Base-by-base conservation (phyloP, 371 early-diverging fungal species). In the Mucor piriformis region DNA sequence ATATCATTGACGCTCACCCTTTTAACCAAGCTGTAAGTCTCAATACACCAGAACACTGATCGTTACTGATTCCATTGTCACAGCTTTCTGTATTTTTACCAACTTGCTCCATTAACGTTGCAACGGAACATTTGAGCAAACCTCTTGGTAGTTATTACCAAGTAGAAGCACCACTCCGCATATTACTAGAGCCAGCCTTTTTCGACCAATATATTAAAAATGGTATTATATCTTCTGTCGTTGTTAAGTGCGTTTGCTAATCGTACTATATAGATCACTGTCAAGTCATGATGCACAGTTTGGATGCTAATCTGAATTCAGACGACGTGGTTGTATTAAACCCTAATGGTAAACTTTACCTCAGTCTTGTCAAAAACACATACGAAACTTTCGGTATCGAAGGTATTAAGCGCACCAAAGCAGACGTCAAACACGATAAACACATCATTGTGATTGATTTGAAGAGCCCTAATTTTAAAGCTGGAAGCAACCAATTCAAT, bases 371-470 rank as follows among this genome's bases (percentile, higher is more conserved):
- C 21, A 87, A 87, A 54, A 72, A 81, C 24, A 74, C 83, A 0
- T 85, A 81, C 48, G 83, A 87, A 54, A 65, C 70, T 10, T 76
- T 87, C 61, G 87, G 87, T 32, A 61, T 87, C n/a, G 63, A 62
- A 2, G 83, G 76, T 8, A 51, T 63, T 15, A 57, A 50, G 18
- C 63, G 64, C 59, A 56, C 63, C 21, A 67, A 64, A 37, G 73
- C 75, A 20, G 76, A 84, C 34, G 61, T 62, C 16, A 56, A 72
- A 37, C 65, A 76, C 8, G 81, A 81, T 34, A 72, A 82, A 63
- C 81, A 79, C 64, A 68, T 81, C 25, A 69, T 85, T 6, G 50
- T 64, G 50, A 61, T 87, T 16, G 74, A 85, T 62, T 29, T 85
- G 23, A 52, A 50, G 13, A 61, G 58, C 6, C 63, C 61, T 0